Conservation (phyloP, 1,284 basidiomycete species). For the Ustanciosporium gigantosporum region DNA sequence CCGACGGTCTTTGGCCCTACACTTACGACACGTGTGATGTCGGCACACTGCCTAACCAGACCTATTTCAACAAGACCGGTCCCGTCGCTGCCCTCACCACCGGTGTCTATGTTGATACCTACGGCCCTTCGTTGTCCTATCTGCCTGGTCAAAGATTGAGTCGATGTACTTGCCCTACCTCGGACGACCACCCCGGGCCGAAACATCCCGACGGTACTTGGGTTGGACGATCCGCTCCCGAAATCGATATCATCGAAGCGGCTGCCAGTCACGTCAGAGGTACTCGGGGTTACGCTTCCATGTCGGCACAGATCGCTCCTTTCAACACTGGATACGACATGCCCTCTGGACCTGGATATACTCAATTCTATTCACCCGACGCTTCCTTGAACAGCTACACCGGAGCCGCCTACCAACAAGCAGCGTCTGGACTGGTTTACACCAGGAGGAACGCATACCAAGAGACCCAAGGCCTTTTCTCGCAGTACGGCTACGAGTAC, state of each 20-base stretch:
- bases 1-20: constrained; percentile 62
- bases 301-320: constrained; percentile 54
- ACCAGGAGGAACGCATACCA: constrained; percentile 47
- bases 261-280: constrained; percentile 45
- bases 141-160: constrained; percentile 54
- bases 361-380: constrained; percentile 19
- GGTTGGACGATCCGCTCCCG: constrained; percentile 72
- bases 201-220: constrained; percentile 43
- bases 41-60: constrained; percentile 56
- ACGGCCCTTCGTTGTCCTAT: constrained; percentile 45
- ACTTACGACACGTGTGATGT: constrained; percentile 62
- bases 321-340: constrained; percentile 61
- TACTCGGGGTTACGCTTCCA: constrained; percentile 42
- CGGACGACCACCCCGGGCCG: constrained; percentile 56
- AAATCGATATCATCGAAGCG: constrained; percentile 82
- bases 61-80: constrained; percentile 46
- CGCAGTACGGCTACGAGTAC: constrained; percentile 69
- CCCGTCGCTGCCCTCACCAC: constrained; percentile 51
- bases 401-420: constrained; percentile 55
- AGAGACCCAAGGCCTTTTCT: constrained; percentile 20
- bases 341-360: constrained; percentile 52
- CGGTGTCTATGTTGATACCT: constrained; percentile 44
- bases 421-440: constrained; percentile 52
- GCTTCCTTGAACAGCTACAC: constrained; percentile 48
- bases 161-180: constrained; percentile 49